Base-by-base conservation (phyloP, 2,329 filamentous ascomycete species). In the Trichoderma brevicompactum region DNA sequence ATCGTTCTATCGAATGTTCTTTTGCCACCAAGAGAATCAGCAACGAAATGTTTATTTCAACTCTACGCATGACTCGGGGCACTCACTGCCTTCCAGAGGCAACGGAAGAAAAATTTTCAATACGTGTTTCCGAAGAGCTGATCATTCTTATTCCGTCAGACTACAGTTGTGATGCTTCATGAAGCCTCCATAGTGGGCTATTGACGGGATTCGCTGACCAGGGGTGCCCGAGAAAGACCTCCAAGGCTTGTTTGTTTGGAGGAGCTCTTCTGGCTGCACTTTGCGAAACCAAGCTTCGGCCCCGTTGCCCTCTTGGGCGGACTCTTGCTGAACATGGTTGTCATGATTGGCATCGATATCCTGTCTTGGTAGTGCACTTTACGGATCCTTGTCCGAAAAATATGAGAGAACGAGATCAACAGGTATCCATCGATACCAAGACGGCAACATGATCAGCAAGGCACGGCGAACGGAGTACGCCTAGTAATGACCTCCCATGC, bases 231-330 rank as follows among this genome's bases (percentile, higher is more conserved):
- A 17, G n/a, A 52, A 23, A 28, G 23, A 28, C 23, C 23, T 28
- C 5, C 23, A 5, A 28, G 23, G 23, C 23, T 28, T 28, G 23
- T 28, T 28, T 28, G 23, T 5, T 28, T 28, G 23, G 23, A 28
- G 2, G 23, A 28, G 23, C 23, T 28, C 23, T 28, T 28, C 23
- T 28, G 23, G 23, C 23, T 28, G 23, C 23, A 28, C 40, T 41
- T 15, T 41, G 40, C 7, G 40, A 41, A 12, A 15, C 19, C 23
- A 34, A 28, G n/a, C 43, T 36, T 53, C 59, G 48, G 59, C 59
- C 59, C 59, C 28, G 38, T 62, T 62, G 38, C 49, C 59, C 28
- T 54, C 17, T 62, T 62, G 49, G 40, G 59, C 41, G 7, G 23
- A n/a, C 8, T 40, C 32, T 9, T 53, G 28, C 8, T 1, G 7